These are phyloP conservation scores for Bauhinia variegata DNA, from an alignment of 306 rosid genomes.

Conservation along the genomic window DNA sequence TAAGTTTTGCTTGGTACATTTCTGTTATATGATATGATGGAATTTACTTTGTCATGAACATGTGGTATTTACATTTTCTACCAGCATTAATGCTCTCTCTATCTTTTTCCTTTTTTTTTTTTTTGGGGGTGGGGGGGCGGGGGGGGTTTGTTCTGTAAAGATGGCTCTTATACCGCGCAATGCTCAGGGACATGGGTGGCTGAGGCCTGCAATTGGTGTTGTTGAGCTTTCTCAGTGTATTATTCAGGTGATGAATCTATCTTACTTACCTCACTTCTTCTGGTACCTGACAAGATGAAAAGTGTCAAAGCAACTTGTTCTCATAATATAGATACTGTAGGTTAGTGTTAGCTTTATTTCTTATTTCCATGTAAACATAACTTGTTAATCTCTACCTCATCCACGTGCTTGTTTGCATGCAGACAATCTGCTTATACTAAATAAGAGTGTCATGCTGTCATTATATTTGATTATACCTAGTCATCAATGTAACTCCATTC, in stretches of 20 bases:
- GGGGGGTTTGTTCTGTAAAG: conserved; percentile 48
- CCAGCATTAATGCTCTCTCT: conserved; percentile 31
- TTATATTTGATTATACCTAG: no score
- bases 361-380: conserved; percentile 14
- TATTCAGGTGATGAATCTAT: conserved; percentile 73
- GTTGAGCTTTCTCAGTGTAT: conserved; percentile 94
- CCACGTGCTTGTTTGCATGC: not conserved
- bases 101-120: no score
- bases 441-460: not conserved
- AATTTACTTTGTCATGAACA: conserved; percentile 19
- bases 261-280: conserved; percentile 8
- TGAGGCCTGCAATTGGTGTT: conserved; percentile 97
- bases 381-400: not conserved
- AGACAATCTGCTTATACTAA: not conserved
- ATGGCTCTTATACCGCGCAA: conserved; percentile 95
- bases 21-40: conserved; percentile 6
- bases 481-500: not conserved
- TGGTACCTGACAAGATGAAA: not conserved
- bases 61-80: conserved; percentile 25
- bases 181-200: conserved; percentile 98
- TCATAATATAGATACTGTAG: no score
- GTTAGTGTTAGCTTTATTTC: no score
- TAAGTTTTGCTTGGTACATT: no score
- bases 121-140: no score
- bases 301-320: conserved; percentile 5